Evolutionary conservation across 2,329 filamentous ascomycete species (phyloP).

Genomic region (Diplodia mutila): DNA sequence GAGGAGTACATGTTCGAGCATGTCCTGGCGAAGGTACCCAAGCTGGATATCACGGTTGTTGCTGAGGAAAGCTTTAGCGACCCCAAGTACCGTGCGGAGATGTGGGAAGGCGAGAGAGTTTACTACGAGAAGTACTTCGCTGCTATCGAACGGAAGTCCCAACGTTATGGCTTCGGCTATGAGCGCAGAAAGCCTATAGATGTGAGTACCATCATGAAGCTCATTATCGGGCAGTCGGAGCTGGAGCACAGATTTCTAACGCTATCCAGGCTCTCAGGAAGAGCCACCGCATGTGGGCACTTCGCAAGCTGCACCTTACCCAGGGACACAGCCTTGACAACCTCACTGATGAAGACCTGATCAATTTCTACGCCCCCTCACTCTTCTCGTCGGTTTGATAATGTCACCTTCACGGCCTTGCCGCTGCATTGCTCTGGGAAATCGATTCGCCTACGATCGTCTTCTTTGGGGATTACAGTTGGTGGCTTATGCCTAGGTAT

Average conservation of each 20-base stretch:
- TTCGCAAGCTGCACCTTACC: not conserved
- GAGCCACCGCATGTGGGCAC: not conserved
- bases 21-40: not conserved
- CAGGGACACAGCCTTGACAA: not conserved
- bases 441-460: not conserved
- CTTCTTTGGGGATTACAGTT: not conserved
- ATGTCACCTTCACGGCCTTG: not conserved
- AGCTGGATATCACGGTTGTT: not conserved
- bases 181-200: not conserved
- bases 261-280: not conserved
- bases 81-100: not conserved
- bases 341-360: not conserved
- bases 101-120: not conserved
- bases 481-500: not conserved
- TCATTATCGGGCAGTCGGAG: no score
- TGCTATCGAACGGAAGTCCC: not conserved
- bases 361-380: not conserved
- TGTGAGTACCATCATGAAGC: not conserved
- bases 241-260: not conserved
- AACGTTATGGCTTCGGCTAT: not conserved
- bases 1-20: not conserved
- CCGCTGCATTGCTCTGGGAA: not conserved
- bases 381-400: not conserved
- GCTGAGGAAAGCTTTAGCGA: not conserved
- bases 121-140: not conserved